These are phyloP conservation scores for Bombardia bombarda DNA, from an alignment of 495 filamentous ascomycete genomes.

Conservation along the genomic window DNA sequence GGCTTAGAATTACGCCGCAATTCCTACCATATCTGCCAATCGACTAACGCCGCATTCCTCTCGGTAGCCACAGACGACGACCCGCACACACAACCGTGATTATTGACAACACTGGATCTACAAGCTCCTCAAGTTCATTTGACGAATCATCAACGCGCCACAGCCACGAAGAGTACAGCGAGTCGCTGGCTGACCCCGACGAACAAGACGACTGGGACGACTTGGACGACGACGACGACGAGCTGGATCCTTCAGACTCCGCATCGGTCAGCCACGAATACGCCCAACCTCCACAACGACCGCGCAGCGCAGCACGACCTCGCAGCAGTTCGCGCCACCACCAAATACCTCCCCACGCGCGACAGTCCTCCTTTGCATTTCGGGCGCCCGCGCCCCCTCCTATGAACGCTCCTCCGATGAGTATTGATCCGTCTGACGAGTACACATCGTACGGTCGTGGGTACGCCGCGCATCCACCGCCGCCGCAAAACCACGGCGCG, in stretches of 20 bases:
- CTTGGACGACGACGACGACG: conserved; percentile 43
- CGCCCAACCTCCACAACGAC: conserved; percentile 4
- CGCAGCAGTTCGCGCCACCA: conserved; percentile 29
- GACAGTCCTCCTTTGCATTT: conserved; percentile 24
- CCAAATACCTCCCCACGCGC: conserved; percentile 26
- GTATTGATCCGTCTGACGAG: conserved; percentile 38
- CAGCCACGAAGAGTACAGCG: conserved; percentile 24
- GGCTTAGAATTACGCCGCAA: too few relatives aligned
- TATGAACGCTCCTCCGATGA: conserved; percentile 41
- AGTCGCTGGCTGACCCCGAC: conserved; percentile 45
- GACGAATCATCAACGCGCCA: conserved; percentile 13
- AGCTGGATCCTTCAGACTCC: conserved; percentile 77
- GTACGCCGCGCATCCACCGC: conserved; percentile 22
- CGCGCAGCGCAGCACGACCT: conserved; percentile 9
- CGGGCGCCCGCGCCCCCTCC: conserved; percentile 24
- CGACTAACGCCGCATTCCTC: too few relatives aligned
- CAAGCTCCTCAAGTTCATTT: conserved; percentile 14
- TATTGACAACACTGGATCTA: conserved; percentile 40
- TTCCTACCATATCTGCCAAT: too few relatives aligned
- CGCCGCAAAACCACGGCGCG: conserved; percentile 21
- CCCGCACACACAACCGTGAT: conserved; percentile 39
- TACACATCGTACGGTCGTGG: conserved; percentile 26
- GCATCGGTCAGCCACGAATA: conserved; percentile 47
- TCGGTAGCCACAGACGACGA: conserved; percentile 20
- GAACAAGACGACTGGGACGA: conserved; percentile 43